These are phyloP conservation scores for Neophaeococcomyces mojaviensis DNA, from an alignment of 2,329 filamentous ascomycete species.

Conservation along the genomic window DNA sequence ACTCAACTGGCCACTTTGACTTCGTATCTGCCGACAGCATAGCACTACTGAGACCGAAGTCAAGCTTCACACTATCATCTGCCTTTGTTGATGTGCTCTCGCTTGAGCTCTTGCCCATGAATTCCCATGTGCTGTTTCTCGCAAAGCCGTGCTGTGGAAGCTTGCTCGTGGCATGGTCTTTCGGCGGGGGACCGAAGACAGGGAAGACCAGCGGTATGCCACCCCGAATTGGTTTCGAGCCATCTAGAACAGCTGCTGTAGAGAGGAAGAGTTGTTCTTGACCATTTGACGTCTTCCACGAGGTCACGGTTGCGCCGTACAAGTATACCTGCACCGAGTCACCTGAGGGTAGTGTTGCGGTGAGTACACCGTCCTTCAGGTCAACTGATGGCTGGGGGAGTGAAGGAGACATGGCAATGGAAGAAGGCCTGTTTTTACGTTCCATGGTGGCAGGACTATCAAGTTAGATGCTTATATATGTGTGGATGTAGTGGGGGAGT, in stretches of 20 bases:
- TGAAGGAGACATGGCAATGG: conserved; percentile 65
- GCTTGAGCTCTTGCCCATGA: conserved; percentile 76
- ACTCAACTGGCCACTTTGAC: conserved; percentile 75
- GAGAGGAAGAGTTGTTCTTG: conserved; percentile 82
- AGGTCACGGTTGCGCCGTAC: conserved; percentile 85
- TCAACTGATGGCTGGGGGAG: conserved; percentile 70
- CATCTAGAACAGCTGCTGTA: conserved; percentile 71
- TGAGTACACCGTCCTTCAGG: conserved; percentile 65
- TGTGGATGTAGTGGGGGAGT: too few relatives aligned
- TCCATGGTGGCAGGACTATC: conserved; percentile 49
- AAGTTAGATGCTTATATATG: too few relatives aligned
- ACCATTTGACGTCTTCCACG: conserved; percentile 77
- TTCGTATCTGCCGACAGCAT: conserved; percentile 62
- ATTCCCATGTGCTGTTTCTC: conserved; percentile 84
- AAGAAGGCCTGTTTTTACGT: conserved; percentile 73
- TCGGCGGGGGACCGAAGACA: conserved; percentile 72
- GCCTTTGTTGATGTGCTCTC: conserved; percentile 36
- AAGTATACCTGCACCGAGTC: conserved; percentile 80
- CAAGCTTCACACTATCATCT: conserved; percentile 75
- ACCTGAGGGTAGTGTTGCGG: conserved; percentile 74
- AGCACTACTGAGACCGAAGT: conserved; percentile 78
- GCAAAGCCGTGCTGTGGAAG: conserved; percentile 95
- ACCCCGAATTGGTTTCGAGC: conserved; percentile 80
- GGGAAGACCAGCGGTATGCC: conserved; percentile 20
- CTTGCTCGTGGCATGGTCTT: conserved; percentile 66